Evolutionary conservation across 2,329 filamentous ascomycete genomes (phyloP), one percentile per base, ranked within the genome.

Genomic region (Biscogniauxia mediterranea): DNA sequence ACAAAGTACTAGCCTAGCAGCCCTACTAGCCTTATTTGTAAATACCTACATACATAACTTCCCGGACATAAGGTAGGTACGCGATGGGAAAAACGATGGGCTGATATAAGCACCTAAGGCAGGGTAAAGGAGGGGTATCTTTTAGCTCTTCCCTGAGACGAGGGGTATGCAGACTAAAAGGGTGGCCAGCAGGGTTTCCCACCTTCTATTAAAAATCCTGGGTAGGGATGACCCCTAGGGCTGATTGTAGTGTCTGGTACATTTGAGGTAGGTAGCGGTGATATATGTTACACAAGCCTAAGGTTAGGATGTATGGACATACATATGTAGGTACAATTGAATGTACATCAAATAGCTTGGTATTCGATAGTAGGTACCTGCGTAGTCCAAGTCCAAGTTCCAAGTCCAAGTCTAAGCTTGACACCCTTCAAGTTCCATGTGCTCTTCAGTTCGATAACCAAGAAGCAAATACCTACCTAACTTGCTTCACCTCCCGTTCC

Each of bases 151-250:
- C 55, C 54, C 56, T 62, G 55, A 55, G 56, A 54, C 58, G 59
- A 65, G 61, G 57, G 58, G 61, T 54, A 54, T 17, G 20, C 55
- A 56, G 38, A 38, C 28, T n/a, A 32, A 7, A 26, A 4, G 32
- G 26, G 19, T 19, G 28, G 51, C 32, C 58, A 51, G 59, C 64
- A 63, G 62, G 64, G 64, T 59, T 63, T 55, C 13, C 3, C n/a
- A 23, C 51, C 52, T 64, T 64, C 61, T 64, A 59, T 61, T 59
- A 64, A 60, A 61, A 52, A 55, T 52, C 25, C 23, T 52, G 28
- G 32, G 19, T 20, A 46, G 17, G 62, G 51, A 66, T 66, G 64
- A 60, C 56, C 11, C 15, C 13, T 28, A 17, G 25, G 17, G 15
- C 32, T 54, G 61, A 62, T 60, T 60, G 59, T 23, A 23, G 23